Base-by-base conservation (phyloP, 2,329 filamentous ascomycete genomes). In the Botrytis sinoallii region DNA sequence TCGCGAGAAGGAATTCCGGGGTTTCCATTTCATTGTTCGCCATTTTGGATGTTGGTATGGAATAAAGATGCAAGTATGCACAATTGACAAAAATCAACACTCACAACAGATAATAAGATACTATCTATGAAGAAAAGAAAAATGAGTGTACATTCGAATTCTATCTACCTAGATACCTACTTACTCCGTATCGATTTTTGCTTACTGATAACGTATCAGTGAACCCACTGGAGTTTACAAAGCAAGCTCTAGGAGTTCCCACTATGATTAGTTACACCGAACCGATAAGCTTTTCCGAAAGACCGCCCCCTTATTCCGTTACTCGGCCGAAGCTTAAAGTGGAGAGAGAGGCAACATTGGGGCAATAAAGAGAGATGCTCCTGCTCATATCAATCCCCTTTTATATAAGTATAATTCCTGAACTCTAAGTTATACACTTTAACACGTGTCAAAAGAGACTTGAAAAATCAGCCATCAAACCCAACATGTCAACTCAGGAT, bases 151-250 rank as follows among this genome's bases (percentile, higher is more conserved):
- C 46, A 9, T n/a, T 55, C 38, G n/a, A 18, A 22, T 55, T 7
- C 52, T 32, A 32, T 32, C 48, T 57, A 44, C n/a, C 18, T 42
- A 69, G 10, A n/a, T 22, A 42, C 4, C 25, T 42, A 42, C 18
- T 29, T 68, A 42, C 32, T 7, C 52, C 61, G 9, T 65, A 22
- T 32, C 40, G 32, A 57, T 68, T 44, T 42, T 68, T 57, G 66
- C 66, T 42, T 69, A 42, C 48, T 69, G 66, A 69, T 69, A 69
- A 69, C 66, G 66, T 57, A 68, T 68, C 66, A 12, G 66, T 57
- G 25, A 42, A 20, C 32, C 25, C 35, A 29, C 35, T 14, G 32
- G 46, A 38, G 46, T 40, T 68, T 55, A 68, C 46, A 68, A 55
- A 55, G 35, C 65, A 68, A 55, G 46, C 14, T n/a, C n/a, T 46